Conservation (phyloP, 1,284 basidiomycete species). For the Cryptococcus hybrid region DNA sequence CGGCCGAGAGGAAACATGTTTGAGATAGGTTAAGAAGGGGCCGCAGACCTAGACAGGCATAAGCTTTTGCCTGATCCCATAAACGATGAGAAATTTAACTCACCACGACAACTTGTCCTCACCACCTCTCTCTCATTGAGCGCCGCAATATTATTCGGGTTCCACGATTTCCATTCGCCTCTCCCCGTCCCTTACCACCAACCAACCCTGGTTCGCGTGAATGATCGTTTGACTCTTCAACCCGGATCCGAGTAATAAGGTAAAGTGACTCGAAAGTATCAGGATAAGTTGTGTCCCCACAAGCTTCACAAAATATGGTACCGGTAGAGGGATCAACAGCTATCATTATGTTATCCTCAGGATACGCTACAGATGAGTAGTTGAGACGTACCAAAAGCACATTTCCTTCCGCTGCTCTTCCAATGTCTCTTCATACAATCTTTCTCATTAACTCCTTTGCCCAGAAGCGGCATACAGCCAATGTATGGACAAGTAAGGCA, state of each 20-base stretch:
- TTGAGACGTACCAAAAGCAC: slow-evolving; percentile 63
- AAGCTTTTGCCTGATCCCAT: slow-evolving; percentile 3
- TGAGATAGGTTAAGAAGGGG: slow-evolving; percentile 84
- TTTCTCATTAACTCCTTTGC: slow-evolving; percentile 8
- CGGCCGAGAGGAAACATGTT: slow-evolving; percentile 92
- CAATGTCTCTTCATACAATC: slow-evolving; percentile 33
- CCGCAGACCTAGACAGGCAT: slow-evolving; percentile 60
- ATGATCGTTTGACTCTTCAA: slow-evolving; percentile 57
- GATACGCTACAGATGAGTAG: background rate
- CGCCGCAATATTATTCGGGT: slow-evolving; percentile 15
- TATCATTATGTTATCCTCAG: slow-evolving; percentile 27
- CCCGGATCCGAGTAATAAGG: slow-evolving; percentile 49
- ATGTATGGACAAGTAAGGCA: slow-evolving; percentile 74
- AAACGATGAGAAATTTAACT: slow-evolving; percentile 1
- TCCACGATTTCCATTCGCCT: slow-evolving; percentile 34
- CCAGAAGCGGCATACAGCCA: slow-evolving; percentile 62
- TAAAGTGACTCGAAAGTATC: slow-evolving; percentile 52
- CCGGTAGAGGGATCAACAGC: slow-evolving; percentile 62
- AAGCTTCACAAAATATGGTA: slow-evolving; percentile 59
- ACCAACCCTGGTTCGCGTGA: slow-evolving; percentile 57
- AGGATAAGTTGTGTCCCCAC: slow-evolving; percentile 62
- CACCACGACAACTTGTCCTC: slow-evolving; percentile 32
- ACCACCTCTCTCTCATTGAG: slow-evolving; percentile 13
- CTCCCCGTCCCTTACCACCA: slow-evolving; percentile 42
- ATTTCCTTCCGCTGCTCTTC: slow-evolving; percentile 49